Evolutionary conservation across 148 eudicot genomes (phyloP), one percentile per base, ranked within the genome.

Genomic region (Salicornia ramosissima): DNA sequence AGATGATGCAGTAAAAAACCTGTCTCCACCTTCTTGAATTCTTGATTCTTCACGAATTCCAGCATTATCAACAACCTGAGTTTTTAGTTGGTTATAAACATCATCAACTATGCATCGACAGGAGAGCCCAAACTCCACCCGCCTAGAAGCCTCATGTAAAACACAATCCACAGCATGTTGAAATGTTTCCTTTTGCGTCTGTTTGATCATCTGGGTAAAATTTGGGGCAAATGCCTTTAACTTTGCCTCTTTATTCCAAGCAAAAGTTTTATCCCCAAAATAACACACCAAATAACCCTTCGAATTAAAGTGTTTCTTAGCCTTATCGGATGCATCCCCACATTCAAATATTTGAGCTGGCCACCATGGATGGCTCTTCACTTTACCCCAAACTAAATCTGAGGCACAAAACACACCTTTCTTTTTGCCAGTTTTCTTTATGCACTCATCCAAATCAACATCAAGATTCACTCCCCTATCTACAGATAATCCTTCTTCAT

Each of bases 291-390:
- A 71, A 65, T 79, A 81, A 42, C 81, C 50, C 26, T 80, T 85
- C 22, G 80, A 76, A 71, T 78, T 88, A 14, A 56, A 81, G 68
- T 86, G 72, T 33, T 82, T 88, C 76, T 19, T 77, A 29, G 90
- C 91, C 67, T 72, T 83, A 26, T 80, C 80, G 1, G 97, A 80
- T 29, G 94, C 78, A 83, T 85, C 86, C 29, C 77, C 78, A 39
- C 85, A 79, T 53, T 80, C 85, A 73, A 83, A 85, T 74, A 91
- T 88, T 79, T 91, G 97, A 19, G 88, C 97, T 14, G 97, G 97
- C 97, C 97, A 91, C 97, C 97, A 91, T 1, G 94, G 97, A 77
- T 91, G 93, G 75, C 89, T 83, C 85, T 77, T 85, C 39, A 91
- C 97, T 79, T 91, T 91, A 11, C 88, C 94, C 97, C 97, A 91